Conservation (phyloP, 2,329 filamentous ascomycete genomes). For the Fusarium metavorans region DNA sequence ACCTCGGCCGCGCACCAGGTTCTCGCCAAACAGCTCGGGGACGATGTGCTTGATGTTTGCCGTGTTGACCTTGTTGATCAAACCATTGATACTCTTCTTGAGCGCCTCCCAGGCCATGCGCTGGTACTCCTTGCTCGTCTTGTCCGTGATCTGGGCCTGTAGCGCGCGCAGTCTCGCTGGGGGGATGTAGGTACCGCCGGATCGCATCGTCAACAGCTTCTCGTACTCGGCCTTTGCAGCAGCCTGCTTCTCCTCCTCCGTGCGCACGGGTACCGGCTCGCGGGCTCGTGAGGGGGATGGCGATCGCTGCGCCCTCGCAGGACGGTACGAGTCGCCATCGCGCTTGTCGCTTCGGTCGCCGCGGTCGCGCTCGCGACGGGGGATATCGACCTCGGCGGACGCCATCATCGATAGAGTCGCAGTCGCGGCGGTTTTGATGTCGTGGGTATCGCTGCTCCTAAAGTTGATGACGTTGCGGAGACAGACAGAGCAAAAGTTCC, state of each 20-base stretch:
- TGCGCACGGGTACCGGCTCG: slow-evolving; percentile 58
- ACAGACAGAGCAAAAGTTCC: slow-evolving; percentile 17
- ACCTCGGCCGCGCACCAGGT: slow-evolving; percentile 89
- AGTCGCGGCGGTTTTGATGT: slow-evolving; percentile 9
- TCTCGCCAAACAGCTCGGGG: slow-evolving; percentile 94
- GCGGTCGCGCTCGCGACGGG: slow-evolving; percentile 53
- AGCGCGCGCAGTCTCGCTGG: slow-evolving; percentile 90
- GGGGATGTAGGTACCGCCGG: slow-evolving; percentile 95
- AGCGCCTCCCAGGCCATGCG: slow-evolving; percentile 99
- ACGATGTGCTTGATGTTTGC: slow-evolving; percentile 98
- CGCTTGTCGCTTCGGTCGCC: slow-evolving; percentile 50
- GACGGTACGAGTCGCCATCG: slow-evolving; percentile 66
- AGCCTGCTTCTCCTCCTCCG: slow-evolving; percentile 87
- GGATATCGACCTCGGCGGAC: slow-evolving; percentile 58
- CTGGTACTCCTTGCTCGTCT: slow-evolving; percentile 96
- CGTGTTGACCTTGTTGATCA: slow-evolving; percentile 99
- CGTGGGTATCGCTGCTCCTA: slow-evolving; percentile 1
- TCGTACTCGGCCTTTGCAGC: slow-evolving; percentile 93
- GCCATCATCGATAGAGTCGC: slow-evolving; percentile 52
- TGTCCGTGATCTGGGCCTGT: slow-evolving; percentile 97
- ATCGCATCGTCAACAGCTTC: slow-evolving; percentile 91
- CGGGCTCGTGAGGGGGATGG: slow-evolving; percentile 48
- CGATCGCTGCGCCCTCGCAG: slow-evolving; percentile 47
- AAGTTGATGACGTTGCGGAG: slow-evolving; percentile 25
- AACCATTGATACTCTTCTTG: slow-evolving; percentile 98